Conservation (phyloP, 179 eudicot species). For the Beta macrorhiza region DNA sequence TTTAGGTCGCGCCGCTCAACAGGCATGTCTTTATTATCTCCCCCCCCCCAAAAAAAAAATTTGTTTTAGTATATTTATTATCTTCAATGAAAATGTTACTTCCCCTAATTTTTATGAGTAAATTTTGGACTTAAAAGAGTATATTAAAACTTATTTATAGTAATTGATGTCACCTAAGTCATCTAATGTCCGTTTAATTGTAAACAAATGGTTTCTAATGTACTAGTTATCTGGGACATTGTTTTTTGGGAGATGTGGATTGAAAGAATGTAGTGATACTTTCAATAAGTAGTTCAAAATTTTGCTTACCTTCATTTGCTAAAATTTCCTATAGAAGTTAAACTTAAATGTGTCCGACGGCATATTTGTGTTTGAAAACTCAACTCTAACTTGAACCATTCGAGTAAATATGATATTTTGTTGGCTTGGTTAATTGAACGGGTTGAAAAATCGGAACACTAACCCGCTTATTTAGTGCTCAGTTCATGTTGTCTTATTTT, state of each 20-base stretch:
- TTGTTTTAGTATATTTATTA: neutral
- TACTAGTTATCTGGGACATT: no score
- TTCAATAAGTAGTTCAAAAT: neutral
- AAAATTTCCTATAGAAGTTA: neutral
- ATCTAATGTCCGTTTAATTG: neutral
- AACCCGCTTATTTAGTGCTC: neutral
- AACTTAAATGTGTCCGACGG: neutral
- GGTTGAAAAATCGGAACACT: neutral
- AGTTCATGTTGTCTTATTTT: neutral
- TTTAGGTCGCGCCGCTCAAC: conserved; percentile 76
- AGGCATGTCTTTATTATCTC: conserved; percentile 42
- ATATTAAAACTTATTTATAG: no score
- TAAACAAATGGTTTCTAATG: no score
- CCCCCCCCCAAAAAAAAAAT: no score
- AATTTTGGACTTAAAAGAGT: neutral
- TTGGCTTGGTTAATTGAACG: neutral
- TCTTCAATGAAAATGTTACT: neutral
- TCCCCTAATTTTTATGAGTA: neutral
- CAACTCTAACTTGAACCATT: neutral
- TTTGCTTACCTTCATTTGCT: neutral
- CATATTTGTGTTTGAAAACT: neutral
- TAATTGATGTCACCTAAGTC: neutral
- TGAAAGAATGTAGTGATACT: neutral
- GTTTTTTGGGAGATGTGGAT: no score
- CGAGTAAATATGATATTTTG: neutral